phyloP scores from a whole-genome alignment of 2,329 filamentous ascomycete genomes.

The Shiraia bambusicola region DNA sequence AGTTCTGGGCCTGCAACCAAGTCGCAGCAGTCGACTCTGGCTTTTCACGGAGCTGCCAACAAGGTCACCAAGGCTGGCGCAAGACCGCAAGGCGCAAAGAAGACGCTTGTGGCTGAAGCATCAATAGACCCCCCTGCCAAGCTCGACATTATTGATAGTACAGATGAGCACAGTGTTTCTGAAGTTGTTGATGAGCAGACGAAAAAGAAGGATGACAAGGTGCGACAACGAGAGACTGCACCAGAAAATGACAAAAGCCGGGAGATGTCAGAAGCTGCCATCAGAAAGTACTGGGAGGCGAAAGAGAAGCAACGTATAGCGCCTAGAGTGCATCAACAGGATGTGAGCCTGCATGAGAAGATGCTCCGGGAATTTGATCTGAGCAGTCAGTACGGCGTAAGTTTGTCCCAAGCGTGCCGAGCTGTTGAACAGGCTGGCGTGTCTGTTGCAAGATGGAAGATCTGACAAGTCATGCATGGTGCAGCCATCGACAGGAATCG shows the following conservation, averaged over 20 bases:
- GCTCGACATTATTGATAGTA: constrained; percentile 22
- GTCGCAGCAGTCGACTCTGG: constrained; percentile 62
- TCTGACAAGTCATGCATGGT: constrained; percentile 15
- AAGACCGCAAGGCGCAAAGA: constrained; percentile 41
- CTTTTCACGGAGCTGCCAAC: constrained; percentile 59
- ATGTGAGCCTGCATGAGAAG: constrained; percentile 74
- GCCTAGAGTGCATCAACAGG: constrained; percentile 75
- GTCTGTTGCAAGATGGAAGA: no score
- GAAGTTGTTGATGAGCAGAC: constrained; percentile 22
- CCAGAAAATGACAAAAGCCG: constrained; percentile 60
- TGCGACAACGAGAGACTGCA: constrained; percentile 24
- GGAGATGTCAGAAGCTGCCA: constrained; percentile 65
- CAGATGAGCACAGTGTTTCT: no score
- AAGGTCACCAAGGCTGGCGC: constrained; percentile 60
- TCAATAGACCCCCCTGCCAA: constrained; percentile 32
- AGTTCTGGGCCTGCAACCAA: constrained; percentile 48
- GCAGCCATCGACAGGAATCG: constrained; percentile 85
- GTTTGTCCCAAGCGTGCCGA: constrained; percentile 32
- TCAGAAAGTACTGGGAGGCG: constrained; percentile 74
- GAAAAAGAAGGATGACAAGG: constrained; percentile 35
- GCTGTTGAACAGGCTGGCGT: no score
- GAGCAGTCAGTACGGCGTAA: constrained; percentile 85
- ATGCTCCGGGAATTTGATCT: constrained; percentile 90
- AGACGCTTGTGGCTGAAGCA: constrained; percentile 41
- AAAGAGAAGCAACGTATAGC: constrained; percentile 70